Evolutionary conservation across 768 basidiomycete genomes (phyloP).

Genomic region (Cantharellus cinnabarinus): DNA sequence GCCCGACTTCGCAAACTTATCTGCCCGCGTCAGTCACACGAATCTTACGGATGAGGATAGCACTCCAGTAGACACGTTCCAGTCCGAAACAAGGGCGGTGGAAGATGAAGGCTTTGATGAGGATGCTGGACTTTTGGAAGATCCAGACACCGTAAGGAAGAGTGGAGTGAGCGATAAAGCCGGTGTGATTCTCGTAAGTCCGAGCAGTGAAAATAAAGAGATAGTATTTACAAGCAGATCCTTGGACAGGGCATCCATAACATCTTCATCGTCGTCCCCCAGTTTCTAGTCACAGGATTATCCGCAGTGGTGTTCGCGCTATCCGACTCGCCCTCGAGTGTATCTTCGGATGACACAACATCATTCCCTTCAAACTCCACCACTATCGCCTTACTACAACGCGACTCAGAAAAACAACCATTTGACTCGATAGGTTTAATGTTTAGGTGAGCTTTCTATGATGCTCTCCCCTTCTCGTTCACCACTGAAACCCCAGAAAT

Average conservation of each 20-base stretch:
- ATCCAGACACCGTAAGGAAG: not conserved
- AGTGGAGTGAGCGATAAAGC: constrained; percentile 53
- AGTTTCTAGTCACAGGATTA: constrained; percentile 78
- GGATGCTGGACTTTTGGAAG: not conserved
- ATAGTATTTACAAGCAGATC: not conserved
- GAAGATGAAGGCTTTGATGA: not conserved
- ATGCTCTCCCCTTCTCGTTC: not conserved
- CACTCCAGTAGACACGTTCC: not conserved
- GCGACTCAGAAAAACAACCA: not conserved
- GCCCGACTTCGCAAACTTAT: not conserved
- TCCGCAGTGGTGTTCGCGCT: constrained; percentile 74
- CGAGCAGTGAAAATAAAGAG: not conserved
- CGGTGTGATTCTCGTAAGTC: constrained; percentile 63
- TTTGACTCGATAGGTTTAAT: constrained; percentile 9
- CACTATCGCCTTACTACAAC: constrained; percentile 1
- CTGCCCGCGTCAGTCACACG: not conserved
- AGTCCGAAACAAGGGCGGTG: not conserved
- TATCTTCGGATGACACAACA: not conserved
- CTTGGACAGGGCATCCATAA: constrained; percentile 72
- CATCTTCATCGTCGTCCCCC: constrained; percentile 81
- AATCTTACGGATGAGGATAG: not conserved
- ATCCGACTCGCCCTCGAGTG: constrained; percentile 33
- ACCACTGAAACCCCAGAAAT: not conserved
- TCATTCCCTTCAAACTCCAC: constrained; percentile 1
- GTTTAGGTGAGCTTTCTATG: constrained; percentile 3